Conservation (phyloP, 1,284 basidiomycete genomes). For the Cutaneotrichosporon arboriforme region DNA sequence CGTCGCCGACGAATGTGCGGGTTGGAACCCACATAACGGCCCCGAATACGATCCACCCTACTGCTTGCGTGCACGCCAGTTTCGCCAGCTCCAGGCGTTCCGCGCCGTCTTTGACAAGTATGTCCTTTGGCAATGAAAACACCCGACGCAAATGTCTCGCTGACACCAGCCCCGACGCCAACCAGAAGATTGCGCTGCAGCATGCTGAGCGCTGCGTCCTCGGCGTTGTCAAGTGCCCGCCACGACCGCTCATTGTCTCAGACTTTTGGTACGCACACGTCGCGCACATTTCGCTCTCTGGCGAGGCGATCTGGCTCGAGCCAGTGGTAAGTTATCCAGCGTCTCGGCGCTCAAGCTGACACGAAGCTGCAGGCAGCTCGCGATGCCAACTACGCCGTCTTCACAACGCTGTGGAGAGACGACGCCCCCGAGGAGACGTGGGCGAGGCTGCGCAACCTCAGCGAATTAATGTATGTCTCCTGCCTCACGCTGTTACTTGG, state of each 20-base stretch:
- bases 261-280: conserved; percentile 34
- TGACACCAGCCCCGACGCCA: conserved; percentile 1
- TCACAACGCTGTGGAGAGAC: too few species aligned
- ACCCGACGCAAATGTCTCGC: conserved; percentile 7
- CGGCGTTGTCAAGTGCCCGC: conserved; percentile 23
- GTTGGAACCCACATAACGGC: too few species aligned
- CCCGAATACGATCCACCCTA: conserved; percentile 22
- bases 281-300: conserved; percentile 17
- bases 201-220: conserved; percentile 30
- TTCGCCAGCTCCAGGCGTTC: conserved; percentile 30
- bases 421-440: neutral
- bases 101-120: neutral
- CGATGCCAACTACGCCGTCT: too few species aligned
- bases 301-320: conserved; percentile 35
- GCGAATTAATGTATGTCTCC: too few species aligned
- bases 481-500: too few species aligned
- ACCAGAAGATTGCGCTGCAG: conserved; percentile 13
- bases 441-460: neutral
- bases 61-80: conserved; percentile 35
- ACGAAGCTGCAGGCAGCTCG: too few species aligned
- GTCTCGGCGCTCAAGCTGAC: too few species aligned
- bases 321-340: conserved; percentile 17
- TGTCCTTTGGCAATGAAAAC: neutral
- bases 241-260: conserved; percentile 31
- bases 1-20: too few species aligned